These are phyloP conservation scores for Epichloe elymi DNA, from an alignment of 2,329 filamentous ascomycete species.

Conservation along the genomic window DNA sequence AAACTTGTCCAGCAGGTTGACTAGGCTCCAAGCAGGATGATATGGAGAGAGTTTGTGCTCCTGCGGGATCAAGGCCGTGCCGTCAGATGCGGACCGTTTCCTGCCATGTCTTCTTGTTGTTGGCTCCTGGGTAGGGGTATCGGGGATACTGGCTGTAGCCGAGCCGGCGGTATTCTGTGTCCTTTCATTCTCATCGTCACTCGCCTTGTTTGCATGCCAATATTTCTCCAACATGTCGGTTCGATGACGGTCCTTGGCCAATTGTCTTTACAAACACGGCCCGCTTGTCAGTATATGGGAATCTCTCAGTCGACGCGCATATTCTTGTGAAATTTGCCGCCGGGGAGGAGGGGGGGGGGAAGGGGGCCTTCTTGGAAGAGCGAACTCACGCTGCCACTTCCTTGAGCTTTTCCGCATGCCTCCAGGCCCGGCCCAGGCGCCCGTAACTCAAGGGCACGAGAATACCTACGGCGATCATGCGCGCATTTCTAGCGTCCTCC, in stretches of 20 bases:
- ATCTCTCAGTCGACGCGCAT: neutral
- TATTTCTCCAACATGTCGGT: conserved; percentile 60
- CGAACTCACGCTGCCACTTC: conserved; percentile 52
- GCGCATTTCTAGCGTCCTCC: conserved; percentile 66
- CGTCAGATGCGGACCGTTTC: conserved; percentile 49
- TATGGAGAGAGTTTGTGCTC: conserved; percentile 59
- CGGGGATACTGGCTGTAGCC: conserved; percentile 25
- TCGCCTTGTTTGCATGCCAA: conserved; percentile 48
- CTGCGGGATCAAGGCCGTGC: conserved; percentile 41
- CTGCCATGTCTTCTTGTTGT: conserved; percentile 35
- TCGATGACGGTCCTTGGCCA: conserved; percentile 52
- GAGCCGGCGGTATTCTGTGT: conserved; percentile 7
- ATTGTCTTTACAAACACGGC: conserved; percentile 25
- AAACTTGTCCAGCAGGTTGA: conserved; percentile 65
- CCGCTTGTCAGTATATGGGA: neutral
- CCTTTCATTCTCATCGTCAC: conserved; percentile 13
- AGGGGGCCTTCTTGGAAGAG: neutral
- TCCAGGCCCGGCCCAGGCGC: conserved; percentile 76
- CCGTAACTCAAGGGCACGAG: conserved; percentile 79
- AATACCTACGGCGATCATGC: conserved; percentile 84
- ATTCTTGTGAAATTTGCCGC: no score
- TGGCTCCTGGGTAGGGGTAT: conserved; percentile 17
- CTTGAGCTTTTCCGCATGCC: conserved; percentile 66
- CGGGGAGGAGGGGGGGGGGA: no score
- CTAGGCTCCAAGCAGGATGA: conserved; percentile 78